These are phyloP conservation scores for Epithele typhae DNA, from an alignment of 768 basidiomycete species.

Conservation along the genomic window DNA sequence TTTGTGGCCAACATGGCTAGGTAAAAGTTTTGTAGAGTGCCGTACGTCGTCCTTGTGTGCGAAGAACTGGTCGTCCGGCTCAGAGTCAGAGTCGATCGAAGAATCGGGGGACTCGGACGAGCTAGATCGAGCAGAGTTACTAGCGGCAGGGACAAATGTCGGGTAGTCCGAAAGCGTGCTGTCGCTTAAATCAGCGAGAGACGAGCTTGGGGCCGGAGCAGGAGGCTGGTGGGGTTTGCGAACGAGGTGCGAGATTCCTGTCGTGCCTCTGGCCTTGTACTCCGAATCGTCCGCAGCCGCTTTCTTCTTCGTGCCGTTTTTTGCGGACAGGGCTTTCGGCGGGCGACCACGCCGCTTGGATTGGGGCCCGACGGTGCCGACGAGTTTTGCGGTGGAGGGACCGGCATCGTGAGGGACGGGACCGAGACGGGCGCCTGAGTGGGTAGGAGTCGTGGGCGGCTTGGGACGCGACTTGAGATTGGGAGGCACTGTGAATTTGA, in stretches of 20 bases:
- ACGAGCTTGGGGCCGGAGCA: conserved; percentile 15
- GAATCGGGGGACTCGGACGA: conserved; percentile 24
- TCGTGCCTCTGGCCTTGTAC: conserved; percentile 34
- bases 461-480: conserved; percentile 32
- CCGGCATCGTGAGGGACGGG: conserved; percentile 1
- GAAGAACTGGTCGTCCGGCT: conserved; percentile 10
- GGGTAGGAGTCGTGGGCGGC: conserved; percentile 5
- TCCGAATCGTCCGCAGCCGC: conserved; percentile 14
- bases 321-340: conserved; percentile 41
- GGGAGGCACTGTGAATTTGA: conserved; percentile 65
- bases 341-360: conserved; percentile 56
- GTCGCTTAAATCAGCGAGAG: conserved; percentile 18
- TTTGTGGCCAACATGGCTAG: conserved; percentile 26
- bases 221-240: conserved; percentile 10
- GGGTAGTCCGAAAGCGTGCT: conserved; percentile 22
- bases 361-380: conserved; percentile 24
- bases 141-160: conserved; percentile 31
- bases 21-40: conserved; percentile 7
- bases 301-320: conserved; percentile 23
- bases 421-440: conserved; percentile 7
- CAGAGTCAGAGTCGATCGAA: conserved; percentile 21
- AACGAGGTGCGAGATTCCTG: conserved; percentile 11
- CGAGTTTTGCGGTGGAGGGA: conserved; percentile 18
- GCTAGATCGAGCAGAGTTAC: conserved; percentile 23
- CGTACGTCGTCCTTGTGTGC: conserved; percentile 2